These are phyloP conservation scores for Malassezia dermatis DNA, from an alignment of 1,284 basidiomycete genomes.

Conservation along the genomic window DNA sequence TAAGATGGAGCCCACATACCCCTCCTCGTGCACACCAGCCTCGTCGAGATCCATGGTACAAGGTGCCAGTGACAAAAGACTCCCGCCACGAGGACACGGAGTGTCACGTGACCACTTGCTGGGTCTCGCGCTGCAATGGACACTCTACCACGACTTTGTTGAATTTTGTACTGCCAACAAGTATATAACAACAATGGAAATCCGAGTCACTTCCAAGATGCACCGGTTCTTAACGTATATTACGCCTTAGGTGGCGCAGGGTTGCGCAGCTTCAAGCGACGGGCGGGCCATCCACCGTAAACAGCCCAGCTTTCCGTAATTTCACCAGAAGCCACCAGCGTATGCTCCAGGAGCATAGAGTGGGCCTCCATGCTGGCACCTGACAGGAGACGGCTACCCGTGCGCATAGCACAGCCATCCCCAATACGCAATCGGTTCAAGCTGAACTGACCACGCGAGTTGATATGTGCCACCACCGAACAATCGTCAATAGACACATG, in stretches of 20 bases:
- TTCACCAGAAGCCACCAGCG: conserved; percentile 45
- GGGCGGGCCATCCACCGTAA: conserved; percentile 46
- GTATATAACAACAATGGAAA: not conserved
- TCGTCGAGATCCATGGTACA: conserved; percentile 16
- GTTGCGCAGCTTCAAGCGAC: conserved; percentile 31
- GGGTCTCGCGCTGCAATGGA: not conserved
- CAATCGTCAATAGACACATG: conserved; percentile 43
- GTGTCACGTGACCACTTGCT: not conserved
- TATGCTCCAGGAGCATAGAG: conserved; percentile 47
- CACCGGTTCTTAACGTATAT: not conserved
- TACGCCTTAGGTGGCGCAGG: not conserved
- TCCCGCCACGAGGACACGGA: not conserved
- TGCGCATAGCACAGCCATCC: conserved; percentile 45
- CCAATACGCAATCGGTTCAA: conserved; percentile 45
- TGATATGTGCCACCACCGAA: conserved; percentile 48
- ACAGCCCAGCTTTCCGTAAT: conserved; percentile 45
- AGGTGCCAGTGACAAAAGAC: not conserved
- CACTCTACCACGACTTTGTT: not conserved
- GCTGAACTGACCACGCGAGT: conserved; percentile 45
- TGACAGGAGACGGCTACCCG: conserved; percentile 41
- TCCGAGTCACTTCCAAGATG: not conserved
- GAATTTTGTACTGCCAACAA: not conserved
- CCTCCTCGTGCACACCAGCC: conserved; percentile 10
- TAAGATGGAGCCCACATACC: conserved; percentile 1
- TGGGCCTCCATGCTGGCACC: conserved; percentile 45